Base-by-base conservation (phyloP, 2,329 filamentous ascomycete genomes). In the Ramularia collo-cygni region DNA sequence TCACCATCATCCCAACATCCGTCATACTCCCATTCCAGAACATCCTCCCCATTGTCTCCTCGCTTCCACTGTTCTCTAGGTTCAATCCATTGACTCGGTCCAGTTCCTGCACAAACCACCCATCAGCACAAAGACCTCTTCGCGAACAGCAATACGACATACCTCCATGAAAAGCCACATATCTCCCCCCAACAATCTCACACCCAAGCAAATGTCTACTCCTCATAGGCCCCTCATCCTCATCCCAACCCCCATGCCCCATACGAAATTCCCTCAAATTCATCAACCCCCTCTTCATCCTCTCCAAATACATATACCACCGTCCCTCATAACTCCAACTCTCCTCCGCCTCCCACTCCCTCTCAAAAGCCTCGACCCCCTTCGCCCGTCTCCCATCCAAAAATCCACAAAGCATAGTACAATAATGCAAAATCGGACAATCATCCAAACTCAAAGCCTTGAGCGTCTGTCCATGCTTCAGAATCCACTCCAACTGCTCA, bases 401-500 rank as follows among this genome's bases (percentile, higher is more conserved):
- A 33, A 18, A 21, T n/a, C 16, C 16, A 18, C 16, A 16, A 18
- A 8, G 3, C 24, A 31, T 18, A 10, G 28, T 15, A 16, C 35
- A 38, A n/a, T 28, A 8, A 12, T 29, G 26, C 8, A 47, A n/a
- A 2, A 47, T 41, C 8, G 61, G 56, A 37, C 68, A 72, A 38
- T 67, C 55, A 29, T 71, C 67, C 0, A 74, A 54, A 9, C 66
- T 61, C 1, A 74, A 49, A 28, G 66, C 59, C 10, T 62, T 45
- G 0, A 74, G 54, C 0, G 66, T 68, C 0, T 42, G 9, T 4
- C 50, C 57, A 3, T 72, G 56, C 0, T 59, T 60, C 0, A 65
- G 42, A 3, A 74, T 62, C 69, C 69, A 74, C 8, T 66, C 64
- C 0, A 71, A 49, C 38, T 74, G 69, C 57, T 62, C 65, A 14